phyloP scores from a whole-genome alignment of 2,329 filamentous ascomycete species.

The Trichoderma gracile region DNA sequence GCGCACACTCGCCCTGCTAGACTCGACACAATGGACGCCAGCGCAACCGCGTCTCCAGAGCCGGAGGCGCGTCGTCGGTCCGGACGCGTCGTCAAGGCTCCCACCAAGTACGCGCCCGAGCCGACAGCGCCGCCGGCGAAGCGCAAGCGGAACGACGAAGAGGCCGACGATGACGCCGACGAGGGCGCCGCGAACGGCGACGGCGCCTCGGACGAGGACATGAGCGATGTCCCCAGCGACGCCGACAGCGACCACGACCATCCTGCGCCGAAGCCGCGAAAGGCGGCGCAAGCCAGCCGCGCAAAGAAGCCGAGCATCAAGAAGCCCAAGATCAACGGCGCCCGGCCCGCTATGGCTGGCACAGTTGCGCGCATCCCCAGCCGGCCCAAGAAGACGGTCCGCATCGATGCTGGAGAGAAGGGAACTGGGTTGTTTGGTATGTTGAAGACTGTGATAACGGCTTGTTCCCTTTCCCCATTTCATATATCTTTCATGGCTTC shows the following conservation, averaged over 20 bases:
- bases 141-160: constrained; percentile 57
- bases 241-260: constrained; percentile 51
- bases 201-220: constrained; percentile 48
- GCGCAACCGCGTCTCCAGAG: constrained; percentile 55
- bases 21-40: constrained; percentile 49
- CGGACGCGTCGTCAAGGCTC: constrained; percentile 64
- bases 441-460: constrained; percentile 28
- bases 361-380: constrained; percentile 51
- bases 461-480: constrained; percentile 30
- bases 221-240: constrained; percentile 45
- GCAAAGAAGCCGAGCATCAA: constrained; percentile 61
- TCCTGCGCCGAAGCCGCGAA: constrained; percentile 41
- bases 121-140: constrained; percentile 48
- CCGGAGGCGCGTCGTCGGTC: constrained; percentile 63
- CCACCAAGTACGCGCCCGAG: constrained; percentile 61
- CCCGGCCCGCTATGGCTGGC: constrained; percentile 40
- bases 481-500: neutral
- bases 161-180: constrained; percentile 47
- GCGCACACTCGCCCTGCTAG: neutral
- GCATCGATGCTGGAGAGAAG: constrained; percentile 52
- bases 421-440: constrained; percentile 59
- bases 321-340: constrained; percentile 64
- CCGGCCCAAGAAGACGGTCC: constrained; percentile 58
- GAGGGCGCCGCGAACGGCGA: constrained; percentile 52
- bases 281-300: constrained; percentile 47